Evolutionary conservation across 2,329 filamentous ascomycete genomes (phyloP).

Genomic region (Hymenotorrendiella dingleyae): DNA sequence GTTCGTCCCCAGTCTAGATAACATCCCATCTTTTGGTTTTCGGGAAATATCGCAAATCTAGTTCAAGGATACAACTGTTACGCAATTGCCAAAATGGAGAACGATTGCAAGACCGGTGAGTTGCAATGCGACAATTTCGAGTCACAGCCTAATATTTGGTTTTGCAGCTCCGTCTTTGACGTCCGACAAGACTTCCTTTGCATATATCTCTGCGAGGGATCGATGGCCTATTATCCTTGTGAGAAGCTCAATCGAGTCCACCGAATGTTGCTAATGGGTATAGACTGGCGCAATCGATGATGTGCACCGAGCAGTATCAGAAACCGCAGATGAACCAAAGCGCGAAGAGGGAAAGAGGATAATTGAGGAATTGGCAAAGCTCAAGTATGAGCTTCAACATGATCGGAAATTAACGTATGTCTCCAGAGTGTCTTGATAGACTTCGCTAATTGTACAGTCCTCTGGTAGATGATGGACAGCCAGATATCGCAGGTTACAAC

Average conservation of each 20-base stretch:
- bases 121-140: conserved; percentile 7
- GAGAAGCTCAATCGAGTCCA: conserved; percentile 12
- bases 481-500: conserved; percentile 74
- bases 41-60: too few relatives aligned
- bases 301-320: conserved; percentile 68
- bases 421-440: neutral
- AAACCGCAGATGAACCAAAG: conserved; percentile 51
- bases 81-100: conserved; percentile 52
- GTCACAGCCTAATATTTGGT: conserved; percentile 3
- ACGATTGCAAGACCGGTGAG: conserved; percentile 69
- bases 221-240: conserved; percentile 94
- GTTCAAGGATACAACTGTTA: too few relatives aligned
- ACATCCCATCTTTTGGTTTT: too few relatives aligned
- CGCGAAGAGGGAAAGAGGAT: conserved; percentile 80
- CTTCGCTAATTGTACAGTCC: conserved; percentile 50
- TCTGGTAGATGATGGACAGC: conserved; percentile 28
- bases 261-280: conserved; percentile 19
- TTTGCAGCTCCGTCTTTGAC: conserved; percentile 67
- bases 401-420: conserved; percentile 70
- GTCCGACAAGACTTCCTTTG: conserved; percentile 79
- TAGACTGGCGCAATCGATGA: conserved; percentile 93
- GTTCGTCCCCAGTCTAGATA: too few relatives aligned
- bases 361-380: conserved; percentile 66
- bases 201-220: conserved; percentile 74
- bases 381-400: conserved; percentile 96